phyloP scores from a whole-genome alignment of 192 early-diverging fungal genomes.

The Backusella morwellensis region DNA sequence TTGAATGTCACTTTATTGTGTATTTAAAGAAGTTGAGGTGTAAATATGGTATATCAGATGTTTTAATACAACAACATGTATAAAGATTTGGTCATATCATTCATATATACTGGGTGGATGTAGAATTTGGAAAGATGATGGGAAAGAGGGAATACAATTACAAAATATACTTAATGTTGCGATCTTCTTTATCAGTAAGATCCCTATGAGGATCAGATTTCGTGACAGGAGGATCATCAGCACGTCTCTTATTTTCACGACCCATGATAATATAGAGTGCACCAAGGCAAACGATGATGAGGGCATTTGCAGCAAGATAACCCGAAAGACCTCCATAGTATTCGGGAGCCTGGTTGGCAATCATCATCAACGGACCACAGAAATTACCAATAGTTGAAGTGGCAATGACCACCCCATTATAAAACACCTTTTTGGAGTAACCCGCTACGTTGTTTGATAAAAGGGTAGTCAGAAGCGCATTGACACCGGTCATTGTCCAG shows the following conservation, averaged over 20 bases:
- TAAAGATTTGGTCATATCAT: neutral
- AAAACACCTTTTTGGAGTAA: conserved; percentile 12
- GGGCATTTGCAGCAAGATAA: neutral
- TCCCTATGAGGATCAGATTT: conserved; percentile 4
- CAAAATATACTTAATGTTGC: conserved; percentile 10
- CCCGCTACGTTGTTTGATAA: conserved; percentile 13
- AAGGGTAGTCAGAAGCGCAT: neutral
- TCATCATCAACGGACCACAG: conserved; percentile 20
- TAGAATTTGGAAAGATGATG: neutral
- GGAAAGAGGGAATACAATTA: neutral
- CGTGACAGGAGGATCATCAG: neutral
- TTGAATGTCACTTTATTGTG: neutral
- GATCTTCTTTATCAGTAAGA: conserved; percentile 7
- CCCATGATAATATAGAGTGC: neutral
- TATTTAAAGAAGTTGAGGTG: neutral
- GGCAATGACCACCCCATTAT: conserved; percentile 1
- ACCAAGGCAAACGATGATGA: conserved; percentile 7
- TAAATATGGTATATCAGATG: neutral
- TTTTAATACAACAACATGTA: neutral
- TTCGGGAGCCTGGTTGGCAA: conserved; percentile 1
- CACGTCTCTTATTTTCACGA: conserved; percentile 2
- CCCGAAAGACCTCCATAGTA: conserved; percentile 13
- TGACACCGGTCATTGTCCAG: conserved; percentile 1
- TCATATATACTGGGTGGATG: neutral
- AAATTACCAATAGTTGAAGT: conserved; percentile 20